A percentile compares a stretch with the other conserved stretches of the same genome.
These are phyloP conservation scores for Cryptosporidium ryanae DNA, from an alignment of 169 alveolate species.

Conservation along the genomic window DNA sequence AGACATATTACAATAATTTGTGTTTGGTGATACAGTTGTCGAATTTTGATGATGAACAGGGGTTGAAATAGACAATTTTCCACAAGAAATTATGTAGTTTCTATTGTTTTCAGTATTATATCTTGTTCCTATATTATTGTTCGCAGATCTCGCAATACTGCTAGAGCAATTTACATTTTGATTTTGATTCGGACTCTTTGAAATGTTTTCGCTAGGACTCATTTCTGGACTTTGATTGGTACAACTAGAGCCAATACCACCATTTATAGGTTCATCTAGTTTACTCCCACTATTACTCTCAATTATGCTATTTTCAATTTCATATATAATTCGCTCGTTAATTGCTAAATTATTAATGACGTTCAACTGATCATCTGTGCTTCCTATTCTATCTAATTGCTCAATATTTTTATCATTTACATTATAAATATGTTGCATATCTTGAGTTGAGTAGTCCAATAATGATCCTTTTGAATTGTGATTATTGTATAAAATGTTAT, in stretches of 20 bases:
- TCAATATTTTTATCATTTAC: neutral
- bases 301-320: neutral
- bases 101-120: slow-evolving; percentile 28
- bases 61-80: slow-evolving; percentile 43
- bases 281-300: neutral
- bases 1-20: slow-evolving; percentile 70
- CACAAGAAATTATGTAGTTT: neutral
- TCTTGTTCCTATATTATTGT: slow-evolving; percentile 3
- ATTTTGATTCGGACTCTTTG: slow-evolving; percentile 17
- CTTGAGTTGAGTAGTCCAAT: slow-evolving; percentile 9
- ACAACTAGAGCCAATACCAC: neutral
- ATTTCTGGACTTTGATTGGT: slow-evolving; percentile 9
- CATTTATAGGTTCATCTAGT: neutral
- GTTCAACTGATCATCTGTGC: slow-evolving; percentile 15
- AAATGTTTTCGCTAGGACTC: slow-evolving; percentile 19
- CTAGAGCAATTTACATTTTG: slow-evolving; percentile 8
- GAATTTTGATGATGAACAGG: slow-evolving; percentile 72
- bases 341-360: slow-evolving; percentile 8
- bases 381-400: neutral
- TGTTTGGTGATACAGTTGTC: slow-evolving; percentile 71
- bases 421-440: slow-evolving; percentile 2
- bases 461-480: slow-evolving; percentile 8
- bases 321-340: slow-evolving; percentile 8
- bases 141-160: neutral
- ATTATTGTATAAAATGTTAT: neutral